Base-by-base conservation (phyloP, 2,329 filamentous ascomycete genomes). In the Alternaria consortialis region DNA sequence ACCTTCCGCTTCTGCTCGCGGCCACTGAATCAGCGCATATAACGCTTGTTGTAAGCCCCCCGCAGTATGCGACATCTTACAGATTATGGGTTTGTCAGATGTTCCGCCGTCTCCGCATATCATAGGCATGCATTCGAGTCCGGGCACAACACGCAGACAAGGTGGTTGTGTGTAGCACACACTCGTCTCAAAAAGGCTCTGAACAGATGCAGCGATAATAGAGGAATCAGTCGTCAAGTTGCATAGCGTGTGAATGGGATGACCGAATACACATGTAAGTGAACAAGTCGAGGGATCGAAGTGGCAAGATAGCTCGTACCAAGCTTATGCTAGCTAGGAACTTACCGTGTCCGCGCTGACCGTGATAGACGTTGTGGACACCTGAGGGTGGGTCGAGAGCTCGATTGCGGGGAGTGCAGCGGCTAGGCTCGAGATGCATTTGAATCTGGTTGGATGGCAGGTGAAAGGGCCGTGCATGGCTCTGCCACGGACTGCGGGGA, bases 401-500 rank as follows among this genome's bases (percentile, higher is more conserved):
- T 60, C 55, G 53, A 64, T 56, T 60, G 68, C 60, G 66, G 68
- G 62, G 68, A 60, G 60, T 27, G 62, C 44, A 63, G 64, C 63
- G 56, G 59, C 37, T 63, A 68, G 64, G 55, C 52, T 64, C 56
- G 52, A 47, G 47, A 36, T 57, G 56, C 37, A n/a, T 29, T 15
- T 25, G 32, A n/a, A 42, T 54, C 23, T 66, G 63, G 58, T 66
- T 67, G 63, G 65, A 56, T 43, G 47, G 46, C 44, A 51, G 52
- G 32, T 57, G 55, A 52, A 52, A 52, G 50, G 56, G 36, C 55
- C 52, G 37, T 23, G 37, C 46, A 48, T 48, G 60, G 55, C 32
- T 74, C 69, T 65, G 74, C 64, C 62, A 53, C 53, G 64, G 58
- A 75, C 73, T 78, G 75, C 75, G 75, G 75, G 74, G 75, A 75